Conservation (phyloP, 78 protist genomes). For the Polysphondylium violaceum region DNA sequence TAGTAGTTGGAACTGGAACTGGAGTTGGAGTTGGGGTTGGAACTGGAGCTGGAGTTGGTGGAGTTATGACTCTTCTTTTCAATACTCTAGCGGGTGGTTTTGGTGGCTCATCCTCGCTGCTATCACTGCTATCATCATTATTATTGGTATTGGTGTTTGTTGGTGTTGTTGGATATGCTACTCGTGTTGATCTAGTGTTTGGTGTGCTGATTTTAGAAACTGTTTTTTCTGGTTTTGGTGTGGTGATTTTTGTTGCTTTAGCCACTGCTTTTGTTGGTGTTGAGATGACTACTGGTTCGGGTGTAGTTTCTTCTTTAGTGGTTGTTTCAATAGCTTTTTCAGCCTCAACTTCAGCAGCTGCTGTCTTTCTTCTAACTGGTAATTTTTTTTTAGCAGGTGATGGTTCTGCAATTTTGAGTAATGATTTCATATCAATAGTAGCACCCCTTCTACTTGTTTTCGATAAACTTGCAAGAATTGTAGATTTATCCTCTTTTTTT, state of each 20-base stretch:
- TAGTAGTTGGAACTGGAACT: background rate
- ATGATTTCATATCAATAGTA: constrained; percentile 15
- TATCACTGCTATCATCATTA: background rate
- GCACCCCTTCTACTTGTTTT: constrained; percentile 12
- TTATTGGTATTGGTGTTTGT: background rate
- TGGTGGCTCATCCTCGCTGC: too few relatives aligned
- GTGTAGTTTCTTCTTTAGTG: background rate
- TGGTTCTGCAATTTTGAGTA: background rate
- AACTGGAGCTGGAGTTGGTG: constrained; percentile 9
- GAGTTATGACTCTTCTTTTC: background rate
- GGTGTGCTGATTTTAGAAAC: background rate
- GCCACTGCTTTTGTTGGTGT: background rate
- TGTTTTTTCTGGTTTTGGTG: background rate
- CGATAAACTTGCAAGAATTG: constrained; percentile 1
- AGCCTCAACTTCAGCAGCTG: too few relatives aligned
- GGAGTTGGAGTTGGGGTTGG: background rate
- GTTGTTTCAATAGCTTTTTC: too few relatives aligned
- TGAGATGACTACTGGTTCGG: background rate
- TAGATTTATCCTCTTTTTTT: too few relatives aligned
- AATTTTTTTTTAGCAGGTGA: constrained; percentile 8
- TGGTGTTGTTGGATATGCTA: constrained; percentile 3
- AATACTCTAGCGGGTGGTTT: background rate
- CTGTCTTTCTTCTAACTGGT: too few relatives aligned
- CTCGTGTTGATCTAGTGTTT: background rate
- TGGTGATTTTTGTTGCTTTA: background rate